Conservation (phyloP, 768 basidiomycete species). For the Lenzites betulinus region DNA sequence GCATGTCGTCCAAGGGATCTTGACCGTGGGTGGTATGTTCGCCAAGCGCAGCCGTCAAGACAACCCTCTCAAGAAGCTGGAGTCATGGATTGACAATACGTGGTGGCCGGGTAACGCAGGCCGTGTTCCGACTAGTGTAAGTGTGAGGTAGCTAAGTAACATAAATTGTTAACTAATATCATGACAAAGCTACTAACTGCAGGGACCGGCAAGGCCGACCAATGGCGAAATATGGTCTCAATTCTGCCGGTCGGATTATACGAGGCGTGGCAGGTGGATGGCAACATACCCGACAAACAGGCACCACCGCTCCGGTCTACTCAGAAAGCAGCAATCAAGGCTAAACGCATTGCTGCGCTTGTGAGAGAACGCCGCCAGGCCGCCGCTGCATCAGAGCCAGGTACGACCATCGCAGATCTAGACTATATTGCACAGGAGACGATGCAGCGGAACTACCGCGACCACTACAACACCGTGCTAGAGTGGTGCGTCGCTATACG, state of each 20-base stretch:
- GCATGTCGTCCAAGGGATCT: constrained; percentile 4
- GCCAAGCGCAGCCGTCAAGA: neutral
- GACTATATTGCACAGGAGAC: neutral
- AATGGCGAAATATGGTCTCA: neutral
- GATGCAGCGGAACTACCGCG: neutral
- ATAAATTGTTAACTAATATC: no score
- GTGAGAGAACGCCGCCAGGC: neutral
- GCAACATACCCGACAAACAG: neutral
- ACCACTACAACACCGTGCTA: neutral
- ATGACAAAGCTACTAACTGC: neutral
- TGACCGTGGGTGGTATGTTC: neutral
- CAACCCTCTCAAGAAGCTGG: neutral
- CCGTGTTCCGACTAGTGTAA: neutral
- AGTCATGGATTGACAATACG: neutral
- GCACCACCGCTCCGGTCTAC: neutral
- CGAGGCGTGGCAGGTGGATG: neutral
- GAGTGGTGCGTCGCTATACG: neutral
- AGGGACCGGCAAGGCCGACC: neutral
- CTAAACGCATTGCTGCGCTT: neutral
- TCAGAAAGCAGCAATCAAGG: neutral
- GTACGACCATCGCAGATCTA: neutral
- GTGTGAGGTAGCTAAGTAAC: neutral
- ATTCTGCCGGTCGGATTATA: neutral
- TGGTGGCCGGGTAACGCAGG: neutral
- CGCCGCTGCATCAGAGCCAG: neutral